A percentile compares a stretch with the other conserved stretches of the same genome.
These are phyloP conservation scores for Fusarium mundagurra DNA, from an alignment of 2,329 filamentous ascomycete species.

Conservation along the genomic window DNA sequence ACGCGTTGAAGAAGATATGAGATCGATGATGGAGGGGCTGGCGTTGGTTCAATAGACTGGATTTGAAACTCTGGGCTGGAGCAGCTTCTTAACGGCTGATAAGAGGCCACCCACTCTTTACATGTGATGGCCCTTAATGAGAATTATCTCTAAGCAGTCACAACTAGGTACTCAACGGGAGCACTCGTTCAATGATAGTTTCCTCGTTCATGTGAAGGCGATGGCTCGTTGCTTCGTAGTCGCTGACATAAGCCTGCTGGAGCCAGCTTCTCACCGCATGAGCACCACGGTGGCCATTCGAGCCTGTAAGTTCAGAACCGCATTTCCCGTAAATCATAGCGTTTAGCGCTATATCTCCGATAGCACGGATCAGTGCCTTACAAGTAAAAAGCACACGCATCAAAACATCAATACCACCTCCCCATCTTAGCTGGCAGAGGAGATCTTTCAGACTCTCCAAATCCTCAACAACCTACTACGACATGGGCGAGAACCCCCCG, in stretches of 20 bases:
- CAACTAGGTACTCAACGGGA: background rate
- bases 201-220: background rate
- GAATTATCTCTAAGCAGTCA: background rate
- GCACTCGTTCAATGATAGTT: background rate
- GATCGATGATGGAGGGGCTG: constrained; percentile 38
- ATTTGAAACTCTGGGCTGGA: background rate
- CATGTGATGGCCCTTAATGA: constrained; percentile 23
- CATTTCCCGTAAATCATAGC: background rate
- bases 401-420: background rate
- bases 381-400: background rate
- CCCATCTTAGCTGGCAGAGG: background rate
- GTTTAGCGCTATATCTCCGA: background rate
- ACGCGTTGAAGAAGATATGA: constrained; percentile 23
- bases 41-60: background rate
- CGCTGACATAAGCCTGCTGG: constrained; percentile 37
- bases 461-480: constrained; percentile 9
- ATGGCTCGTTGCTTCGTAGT: background rate
- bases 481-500: constrained; percentile 53
- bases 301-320: constrained; percentile 10
- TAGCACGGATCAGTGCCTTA: background rate
- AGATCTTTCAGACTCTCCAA: background rate
- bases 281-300: background rate
- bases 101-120: background rate
- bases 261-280: constrained; percentile 30
- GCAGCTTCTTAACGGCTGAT: background rate